Evolutionary conservation across 2,329 filamentous ascomycete genomes (phyloP).

Genomic region (Cladosporium phlei): DNA sequence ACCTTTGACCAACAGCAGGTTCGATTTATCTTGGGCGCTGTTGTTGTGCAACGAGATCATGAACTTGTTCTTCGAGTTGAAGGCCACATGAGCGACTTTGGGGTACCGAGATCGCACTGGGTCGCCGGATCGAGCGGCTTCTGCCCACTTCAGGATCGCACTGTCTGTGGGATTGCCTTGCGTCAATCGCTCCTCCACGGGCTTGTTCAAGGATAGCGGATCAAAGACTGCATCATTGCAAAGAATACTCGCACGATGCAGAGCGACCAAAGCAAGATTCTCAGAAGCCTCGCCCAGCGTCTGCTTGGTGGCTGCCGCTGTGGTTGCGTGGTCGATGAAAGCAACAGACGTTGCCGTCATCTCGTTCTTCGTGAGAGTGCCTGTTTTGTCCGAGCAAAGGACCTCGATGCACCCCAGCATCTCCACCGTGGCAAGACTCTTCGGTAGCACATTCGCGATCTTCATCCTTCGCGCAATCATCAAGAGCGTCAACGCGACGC

Average conservation of each 20-base stretch:
- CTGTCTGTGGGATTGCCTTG: constrained; percentile 44
- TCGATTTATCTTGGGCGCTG: constrained; percentile 15
- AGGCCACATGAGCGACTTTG: constrained; percentile 41
- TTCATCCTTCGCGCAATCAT: constrained; percentile 44
- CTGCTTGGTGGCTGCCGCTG: constrained; percentile 26
- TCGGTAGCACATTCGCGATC: constrained; percentile 39
- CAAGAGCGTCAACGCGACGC: constrained; percentile 35
- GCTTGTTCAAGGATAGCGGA: constrained; percentile 33
- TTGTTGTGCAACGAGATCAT: constrained; percentile 38
- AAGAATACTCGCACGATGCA: constrained; percentile 32
- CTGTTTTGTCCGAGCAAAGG: constrained; percentile 43
- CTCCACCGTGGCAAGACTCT: constrained; percentile 41
- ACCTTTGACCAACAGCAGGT: constrained; percentile 25
- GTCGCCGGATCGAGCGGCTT: constrained; percentile 16
- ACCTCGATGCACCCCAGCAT: constrained; percentile 44
- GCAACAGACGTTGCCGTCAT: constrained; percentile 42
- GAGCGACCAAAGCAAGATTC: constrained; percentile 15
- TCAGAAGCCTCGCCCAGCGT: not conserved
- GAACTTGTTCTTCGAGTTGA: constrained; percentile 51
- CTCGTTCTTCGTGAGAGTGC: constrained; percentile 42
- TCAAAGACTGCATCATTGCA: constrained; percentile 46
- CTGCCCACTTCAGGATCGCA: constrained; percentile 40
- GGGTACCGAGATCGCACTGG: constrained; percentile 15
- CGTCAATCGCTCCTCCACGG: constrained; percentile 33
- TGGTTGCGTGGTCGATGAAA: constrained; percentile 34